Evolutionary conservation across 2,329 filamentous ascomycete genomes (phyloP).

Genomic region (Sporothrix brunneoviolacea): DNA sequence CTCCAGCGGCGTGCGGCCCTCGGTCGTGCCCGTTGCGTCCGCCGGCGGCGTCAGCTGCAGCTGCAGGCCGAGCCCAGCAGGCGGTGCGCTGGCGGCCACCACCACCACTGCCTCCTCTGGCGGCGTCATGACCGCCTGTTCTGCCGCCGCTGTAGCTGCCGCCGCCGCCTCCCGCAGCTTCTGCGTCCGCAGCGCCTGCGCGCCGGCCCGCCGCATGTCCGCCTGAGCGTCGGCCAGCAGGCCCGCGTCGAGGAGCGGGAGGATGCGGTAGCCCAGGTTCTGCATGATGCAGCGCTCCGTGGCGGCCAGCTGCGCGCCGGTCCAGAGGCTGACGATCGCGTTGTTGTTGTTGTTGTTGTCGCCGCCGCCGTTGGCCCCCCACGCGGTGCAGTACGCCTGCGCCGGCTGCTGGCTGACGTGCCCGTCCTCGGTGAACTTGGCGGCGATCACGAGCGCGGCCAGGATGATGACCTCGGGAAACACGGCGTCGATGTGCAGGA

Average conservation of each 20-base stretch:
- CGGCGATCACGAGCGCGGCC: constrained; percentile 56
- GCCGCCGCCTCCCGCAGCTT: not conserved
- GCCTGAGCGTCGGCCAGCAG: constrained; percentile 53
- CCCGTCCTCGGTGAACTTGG: constrained; percentile 58
- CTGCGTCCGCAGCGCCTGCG: constrained; percentile 17
- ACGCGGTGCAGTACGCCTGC: constrained; percentile 44
- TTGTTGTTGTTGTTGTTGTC: not conserved
- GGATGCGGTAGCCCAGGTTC: constrained; percentile 55
- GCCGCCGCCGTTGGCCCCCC: constrained; percentile 34
- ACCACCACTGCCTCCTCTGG: not conserved
- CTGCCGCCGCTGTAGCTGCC: not conserved
- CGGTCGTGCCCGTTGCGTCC: not conserved
- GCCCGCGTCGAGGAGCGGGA: constrained; percentile 51
- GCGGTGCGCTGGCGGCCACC: not conserved
- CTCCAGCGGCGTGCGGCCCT: not conserved
- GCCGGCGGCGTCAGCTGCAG: not conserved
- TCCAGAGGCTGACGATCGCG: constrained; percentile 49
- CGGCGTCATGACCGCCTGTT: not conserved
- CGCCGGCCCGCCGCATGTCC: constrained; percentile 56
- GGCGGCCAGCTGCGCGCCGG: constrained; percentile 54
- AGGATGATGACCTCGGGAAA: constrained; percentile 57
- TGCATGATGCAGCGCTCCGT: constrained; percentile 60
- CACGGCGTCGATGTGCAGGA: constrained; percentile 54
- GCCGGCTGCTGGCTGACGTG: constrained; percentile 50
- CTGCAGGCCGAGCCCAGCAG: not conserved